These are phyloP conservation scores for Talaromyces atroroseus DNA, from an alignment of 2,329 filamentous ascomycete genomes.

Conservation along the genomic window DNA sequence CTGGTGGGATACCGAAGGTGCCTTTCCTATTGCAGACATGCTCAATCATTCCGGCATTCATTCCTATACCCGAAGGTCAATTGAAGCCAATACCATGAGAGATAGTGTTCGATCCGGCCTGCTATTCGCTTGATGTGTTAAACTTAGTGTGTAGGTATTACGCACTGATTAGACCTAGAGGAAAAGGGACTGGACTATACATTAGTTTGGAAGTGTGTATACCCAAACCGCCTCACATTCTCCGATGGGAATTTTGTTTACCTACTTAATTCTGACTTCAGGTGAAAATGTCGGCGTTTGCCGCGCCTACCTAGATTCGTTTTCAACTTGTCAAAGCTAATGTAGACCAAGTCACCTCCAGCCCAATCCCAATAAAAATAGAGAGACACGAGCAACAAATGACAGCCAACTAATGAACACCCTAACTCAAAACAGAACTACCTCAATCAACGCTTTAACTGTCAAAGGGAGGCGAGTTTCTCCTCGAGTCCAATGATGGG, in stretches of 20 bases:
- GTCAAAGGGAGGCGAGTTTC: background rate
- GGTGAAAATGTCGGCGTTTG: background rate
- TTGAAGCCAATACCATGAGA: background rate
- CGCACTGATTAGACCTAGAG: background rate
- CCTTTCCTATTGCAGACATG: no score
- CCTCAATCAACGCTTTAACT: background rate
- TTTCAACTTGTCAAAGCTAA: background rate
- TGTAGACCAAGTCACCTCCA: background rate
- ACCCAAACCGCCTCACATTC: conserved; percentile 4
- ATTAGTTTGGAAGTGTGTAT: conserved; percentile 2
- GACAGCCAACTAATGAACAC: background rate
- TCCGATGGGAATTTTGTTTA: background rate
- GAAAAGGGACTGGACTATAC: background rate
- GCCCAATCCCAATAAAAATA: background rate
- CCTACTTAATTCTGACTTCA: background rate
- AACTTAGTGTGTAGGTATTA: background rate
- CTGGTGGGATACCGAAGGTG: background rate
- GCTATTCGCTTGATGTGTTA: background rate
- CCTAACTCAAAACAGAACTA: background rate
- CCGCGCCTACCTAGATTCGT: background rate
- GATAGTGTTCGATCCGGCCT: background rate
- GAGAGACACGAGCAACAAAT: background rate
- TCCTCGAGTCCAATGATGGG: background rate
- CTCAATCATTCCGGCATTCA: background rate
- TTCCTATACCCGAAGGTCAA: background rate